Base-by-base conservation (phyloP, 306 rosid species). In the Biancaea sappan region DNA sequence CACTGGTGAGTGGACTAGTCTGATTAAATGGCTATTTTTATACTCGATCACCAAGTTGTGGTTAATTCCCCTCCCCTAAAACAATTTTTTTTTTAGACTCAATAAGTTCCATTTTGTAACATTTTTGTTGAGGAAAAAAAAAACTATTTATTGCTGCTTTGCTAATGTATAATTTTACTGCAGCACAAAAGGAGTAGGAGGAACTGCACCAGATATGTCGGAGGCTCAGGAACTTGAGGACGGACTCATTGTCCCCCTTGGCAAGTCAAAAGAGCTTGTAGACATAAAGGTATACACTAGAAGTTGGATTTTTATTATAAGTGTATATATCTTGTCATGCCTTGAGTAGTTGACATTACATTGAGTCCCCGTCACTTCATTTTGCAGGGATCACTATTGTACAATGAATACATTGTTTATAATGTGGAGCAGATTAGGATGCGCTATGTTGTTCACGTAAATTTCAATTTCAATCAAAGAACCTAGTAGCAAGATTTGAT, bases 131-230 rank as follows among this genome's bases (percentile, higher is more conserved):
- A 37, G 16, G n/a, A 59, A 10, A 37, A 2, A 28, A 0, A 32
- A 2, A 32, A 5, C 9, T 25, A 70, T 78, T 41, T 72, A 66
- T 62, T 38, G 53, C 56, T 47, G 41, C 22, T 71, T 41, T 66
- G 35, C 22, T 79, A 66, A n/a, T 35, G 41, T 53, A 66, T 21
- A 69, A 69, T 80, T 46, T 46, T 68, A 8, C 78, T 79, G 78
- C 96, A 94, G 96, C 84, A 90, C 99, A 15, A 88, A 90, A 78
- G 99, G 96, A 68, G 88, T 90, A 52, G 97, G 99, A 69, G 81
- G 66, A 77, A 88, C 93, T 50, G 95, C 88, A 40, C 97, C 96
- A 2, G 86, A 94, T 86, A 67, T 70, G 74, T 84, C 95, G 2
- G 78, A 90, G 80, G 92, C 95, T 16, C 78, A 59, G 76, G 41